phyloP scores from a whole-genome alignment of 345 rosid species.

The Psidium guajava region DNA sequence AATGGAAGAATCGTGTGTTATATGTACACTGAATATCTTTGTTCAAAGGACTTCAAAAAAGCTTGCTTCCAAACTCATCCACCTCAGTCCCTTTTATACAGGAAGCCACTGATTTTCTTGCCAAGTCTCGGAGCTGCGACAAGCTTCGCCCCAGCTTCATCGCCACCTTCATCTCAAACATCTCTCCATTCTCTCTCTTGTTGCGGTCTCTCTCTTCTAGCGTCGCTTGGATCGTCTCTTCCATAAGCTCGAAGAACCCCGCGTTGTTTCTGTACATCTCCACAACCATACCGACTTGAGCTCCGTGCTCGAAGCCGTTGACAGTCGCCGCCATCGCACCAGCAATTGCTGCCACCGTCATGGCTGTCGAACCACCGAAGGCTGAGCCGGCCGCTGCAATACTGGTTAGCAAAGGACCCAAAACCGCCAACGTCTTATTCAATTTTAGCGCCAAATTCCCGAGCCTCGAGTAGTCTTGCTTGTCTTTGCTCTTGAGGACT shows the following conservation, averaged over 20 bases:
- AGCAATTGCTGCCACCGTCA: conserved; percentile 6
- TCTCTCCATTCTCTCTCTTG: conserved; percentile 25
- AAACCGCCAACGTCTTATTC: conserved; percentile 33
- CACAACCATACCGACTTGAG: conserved; percentile 42
- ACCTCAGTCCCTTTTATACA: neutral
- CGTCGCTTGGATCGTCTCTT: conserved; percentile 15
- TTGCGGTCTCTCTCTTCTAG: conserved; percentile 6
- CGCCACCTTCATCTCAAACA: conserved; percentile 31
- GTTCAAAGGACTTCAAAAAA: conserved; percentile 6
- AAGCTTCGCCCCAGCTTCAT: conserved; percentile 39
- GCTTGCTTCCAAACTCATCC: conserved; percentile 41
- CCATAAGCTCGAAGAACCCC: conserved; percentile 20
- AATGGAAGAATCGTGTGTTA: neutral
- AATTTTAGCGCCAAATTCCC: conserved; percentile 27
- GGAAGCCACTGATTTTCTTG: conserved; percentile 8
- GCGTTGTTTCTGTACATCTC: conserved; percentile 48
- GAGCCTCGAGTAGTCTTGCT: conserved; percentile 23
- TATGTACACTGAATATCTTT: neutral
- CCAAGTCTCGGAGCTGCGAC: conserved; percentile 31
- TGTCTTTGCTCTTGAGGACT: conserved; percentile 23
- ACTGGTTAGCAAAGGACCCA: conserved; percentile 25
- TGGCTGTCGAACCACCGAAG: conserved; percentile 7
- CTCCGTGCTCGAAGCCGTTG: conserved; percentile 32
- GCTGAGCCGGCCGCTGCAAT: conserved; percentile 25
- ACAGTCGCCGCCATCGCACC: conserved; percentile 21